Evolutionary conservation across 192 early-diverging fungal genomes (phyloP).

Genomic region (Coemansia sp.): DNA sequence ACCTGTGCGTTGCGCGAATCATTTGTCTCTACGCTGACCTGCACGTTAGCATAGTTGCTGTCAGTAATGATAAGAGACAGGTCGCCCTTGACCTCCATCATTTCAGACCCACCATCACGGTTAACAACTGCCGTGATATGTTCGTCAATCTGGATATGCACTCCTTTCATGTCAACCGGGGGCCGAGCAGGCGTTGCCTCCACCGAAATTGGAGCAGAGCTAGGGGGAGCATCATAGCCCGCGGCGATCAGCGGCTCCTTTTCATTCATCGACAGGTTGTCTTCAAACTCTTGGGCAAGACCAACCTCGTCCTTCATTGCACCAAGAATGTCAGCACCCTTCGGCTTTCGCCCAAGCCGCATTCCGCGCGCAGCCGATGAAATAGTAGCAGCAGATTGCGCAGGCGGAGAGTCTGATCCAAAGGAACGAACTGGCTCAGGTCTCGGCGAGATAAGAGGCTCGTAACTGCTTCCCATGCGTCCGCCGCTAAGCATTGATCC

Average conservation of each 20-base stretch:
- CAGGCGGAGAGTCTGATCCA: slow-evolving; percentile 22
- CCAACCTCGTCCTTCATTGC: slow-evolving; percentile 84
- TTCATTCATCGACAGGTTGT: slow-evolving; percentile 26
- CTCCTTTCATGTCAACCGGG: slow-evolving; percentile 62
- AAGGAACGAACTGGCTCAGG: slow-evolving; percentile 41
- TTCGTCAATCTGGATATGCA: slow-evolving; percentile 88
- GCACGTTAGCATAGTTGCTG: slow-evolving; percentile 61
- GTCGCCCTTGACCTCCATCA: slow-evolving; percentile 93
- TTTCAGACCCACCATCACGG: slow-evolving; percentile 88
- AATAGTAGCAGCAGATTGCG: slow-evolving; percentile 19
- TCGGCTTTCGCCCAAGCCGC: slow-evolving; percentile 92
- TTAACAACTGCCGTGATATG: slow-evolving; percentile 81
- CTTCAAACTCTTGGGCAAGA: slow-evolving; percentile 53
- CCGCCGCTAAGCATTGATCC: slow-evolving; percentile 58
- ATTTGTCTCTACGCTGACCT: slow-evolving; percentile 61
- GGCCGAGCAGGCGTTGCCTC: slow-evolving; percentile 20
- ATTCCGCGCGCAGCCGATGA: slow-evolving; percentile 75
- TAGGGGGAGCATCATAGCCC: not conserved
- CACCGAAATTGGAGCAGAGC: slow-evolving; percentile 6
- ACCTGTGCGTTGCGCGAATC: slow-evolving; percentile 76
- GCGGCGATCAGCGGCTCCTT: not conserved
- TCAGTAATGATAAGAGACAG: slow-evolving; percentile 80
- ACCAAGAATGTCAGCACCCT: slow-evolving; percentile 75
- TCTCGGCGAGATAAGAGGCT: slow-evolving; percentile 43
- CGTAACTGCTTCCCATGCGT: slow-evolving; percentile 52